These are phyloP conservation scores for Brassica nigra DNA, from an alignment of 345 rosid genomes.

Conservation along the genomic window DNA sequence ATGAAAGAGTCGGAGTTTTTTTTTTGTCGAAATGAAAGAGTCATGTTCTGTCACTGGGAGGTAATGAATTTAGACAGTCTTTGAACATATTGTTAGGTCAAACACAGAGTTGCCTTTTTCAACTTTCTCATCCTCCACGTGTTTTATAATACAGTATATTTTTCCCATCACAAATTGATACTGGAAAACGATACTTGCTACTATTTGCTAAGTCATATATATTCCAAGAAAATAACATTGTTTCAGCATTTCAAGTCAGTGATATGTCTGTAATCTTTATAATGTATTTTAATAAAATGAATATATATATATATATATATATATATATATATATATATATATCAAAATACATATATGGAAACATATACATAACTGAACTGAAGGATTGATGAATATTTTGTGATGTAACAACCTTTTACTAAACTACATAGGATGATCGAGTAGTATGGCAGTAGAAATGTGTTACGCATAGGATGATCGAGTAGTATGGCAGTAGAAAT, in stretches of 20 bases:
- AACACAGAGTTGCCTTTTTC: constrained; percentile 17
- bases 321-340: too few species aligned
- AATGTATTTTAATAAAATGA: not conserved
- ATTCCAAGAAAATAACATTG: not conserved
- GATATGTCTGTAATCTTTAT: not conserved
- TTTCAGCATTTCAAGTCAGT: not conserved
- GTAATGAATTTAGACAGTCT: constrained; percentile 30
- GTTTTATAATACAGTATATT: not conserved
- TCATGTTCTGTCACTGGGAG: constrained; percentile 8
- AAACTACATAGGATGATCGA: too few species aligned
- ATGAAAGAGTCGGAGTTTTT: not conserved
- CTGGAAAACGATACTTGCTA: not conserved
- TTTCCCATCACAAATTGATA: not conserved
- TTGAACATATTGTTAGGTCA: constrained; percentile 12
- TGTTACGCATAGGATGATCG: too few species aligned
- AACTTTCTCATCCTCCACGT: constrained; percentile 7
- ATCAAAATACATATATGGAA: not conserved
- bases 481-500: too few species aligned
- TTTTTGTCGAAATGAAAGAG: too few species aligned
- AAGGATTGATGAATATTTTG: not conserved
- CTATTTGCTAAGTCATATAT: not conserved
- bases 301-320: too few species aligned
- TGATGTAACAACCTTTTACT: not conserved
- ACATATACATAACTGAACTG: not conserved
- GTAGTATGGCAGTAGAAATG: too few species aligned